Evolutionary conservation across 176 grass and related monocot genomes (phyloP), one percentile per base, ranked within the genome.

Genomic region (Hordeum vulgare): DNA sequence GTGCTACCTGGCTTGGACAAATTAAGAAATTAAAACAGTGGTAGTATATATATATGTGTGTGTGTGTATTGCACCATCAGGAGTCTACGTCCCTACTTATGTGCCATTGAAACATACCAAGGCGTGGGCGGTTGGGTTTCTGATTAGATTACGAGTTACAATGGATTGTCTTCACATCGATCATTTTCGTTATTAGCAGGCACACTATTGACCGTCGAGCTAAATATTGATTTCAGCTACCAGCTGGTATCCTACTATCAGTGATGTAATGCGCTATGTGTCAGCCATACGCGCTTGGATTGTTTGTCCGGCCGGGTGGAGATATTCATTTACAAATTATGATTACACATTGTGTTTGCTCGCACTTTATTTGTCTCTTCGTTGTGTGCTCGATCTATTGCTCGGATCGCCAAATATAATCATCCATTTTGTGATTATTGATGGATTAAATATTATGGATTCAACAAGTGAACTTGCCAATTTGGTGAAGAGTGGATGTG

Each of bases 31-130:
- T 73, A 73, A 28, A 73, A 18, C 27, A 73, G 41, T 47, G 26
- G 39, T 47, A 90, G 42, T 29, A 67, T 72, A 71, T n/a, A n/a
- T n/a, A n/a, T n/a, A n/a, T n/a, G n/a, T n/a, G n/a, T n/a, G n/a
- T n/a, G n/a, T 82, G 3, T 82, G 47, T 63, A 58, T 78, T 78
- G 65, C 66, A 66, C 56, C 88, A 20, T 77, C 88, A 82, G 45
- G 77, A 83, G 28, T 65, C 60, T 33, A 26, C 54, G 17, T 60
- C 15, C 34, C 77, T 71, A 71, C 54, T 44, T 65, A 36, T 66
- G 67, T 74, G 49, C 23, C 41, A 42, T 85, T 42, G 66, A 39
- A 79, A 77, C 63, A 58, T 79, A 60, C 24, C 58, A 86, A 77
- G 86, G 66, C 73, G 36, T 79, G 74, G 58, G 9, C 67, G 79